Base-by-base conservation (phyloP, 257 asterid genomes). In the Lithospermum erythrorhizon region DNA sequence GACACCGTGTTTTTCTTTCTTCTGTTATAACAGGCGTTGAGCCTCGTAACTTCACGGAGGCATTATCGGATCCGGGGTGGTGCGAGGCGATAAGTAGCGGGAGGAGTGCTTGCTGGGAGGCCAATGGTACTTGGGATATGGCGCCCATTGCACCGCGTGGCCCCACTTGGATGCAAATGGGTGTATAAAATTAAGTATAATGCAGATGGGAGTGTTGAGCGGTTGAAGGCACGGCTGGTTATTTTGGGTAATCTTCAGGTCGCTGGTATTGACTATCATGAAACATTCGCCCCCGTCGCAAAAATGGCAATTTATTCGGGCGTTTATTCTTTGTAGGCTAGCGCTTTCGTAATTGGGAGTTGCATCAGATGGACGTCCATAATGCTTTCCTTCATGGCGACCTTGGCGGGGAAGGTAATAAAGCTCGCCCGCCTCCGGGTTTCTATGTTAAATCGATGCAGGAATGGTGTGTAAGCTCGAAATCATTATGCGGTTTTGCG, bases 311-410 rank as follows among this genome's bases (percentile, higher is more conserved):
- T 47, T 8, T n/a, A n/a, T n/a, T n/a, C n/a, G n/a, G n/a, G n/a
- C n/a, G 22, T 59, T 1, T 20, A 47, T 22, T 22, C 51, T 7
- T 53, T 67, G 21, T 25, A 57, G 21, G 9, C 27, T 23, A 3
- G 20, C n/a, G 9, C 11, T 47, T 32, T 9, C 41, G 27, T 23
- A 35, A 35, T 57, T 47, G 70, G 30, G 11, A 17, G 9, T 23
- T 57, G 16, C 47, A 65, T 10, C 62, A 65, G 6, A 21, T 65
- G 15, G 62, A 64, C 14, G 49, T 65, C 0, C 54, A 64, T 7
- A 64, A 53, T 64, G 68, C 61, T 1, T 53, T 65, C 5, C 23
- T 59, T 5, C 49, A 59, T 20, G 71, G 3, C 11, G 53, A 29
- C 6, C 37, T 51, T 9, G 19, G 27, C 23, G 71, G 58, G 2